Conservation (phyloP, 345 rosid genomes). For the Heritiera fomes region DNA sequence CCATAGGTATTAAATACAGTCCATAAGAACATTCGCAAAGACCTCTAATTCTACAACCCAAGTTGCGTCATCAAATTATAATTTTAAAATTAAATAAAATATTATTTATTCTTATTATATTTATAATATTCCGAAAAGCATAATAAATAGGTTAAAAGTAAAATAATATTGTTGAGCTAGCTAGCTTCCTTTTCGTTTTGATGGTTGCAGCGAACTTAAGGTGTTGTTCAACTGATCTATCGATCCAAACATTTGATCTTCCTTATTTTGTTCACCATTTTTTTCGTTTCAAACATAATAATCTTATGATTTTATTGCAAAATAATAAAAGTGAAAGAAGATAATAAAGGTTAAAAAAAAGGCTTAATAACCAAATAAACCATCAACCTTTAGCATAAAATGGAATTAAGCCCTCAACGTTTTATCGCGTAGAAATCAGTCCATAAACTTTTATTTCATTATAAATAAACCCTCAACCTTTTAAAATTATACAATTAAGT, state of each 20-base stretch:
- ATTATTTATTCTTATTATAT: neutral
- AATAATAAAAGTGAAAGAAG: no score
- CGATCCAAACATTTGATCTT: slow-evolving; percentile 20
- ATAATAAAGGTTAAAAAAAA: no score
- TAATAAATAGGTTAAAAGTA: neutral
- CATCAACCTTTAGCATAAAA: no score
- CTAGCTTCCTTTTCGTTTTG: slow-evolving; percentile 30
- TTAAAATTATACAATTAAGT: no score
- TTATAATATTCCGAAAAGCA: neutral
- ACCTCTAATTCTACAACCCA: neutral
- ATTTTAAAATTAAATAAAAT: neutral
- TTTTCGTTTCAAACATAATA: neutral
- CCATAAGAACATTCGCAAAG: slow-evolving; percentile 8
- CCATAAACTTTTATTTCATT: no score
- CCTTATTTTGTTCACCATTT: neutral
- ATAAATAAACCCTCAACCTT: no score
- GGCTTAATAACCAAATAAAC: no score
- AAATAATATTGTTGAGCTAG: neutral
- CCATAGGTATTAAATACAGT: neutral
- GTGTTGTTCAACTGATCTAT: slow-evolving; percentile 60
- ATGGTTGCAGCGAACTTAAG: slow-evolving; percentile 54
- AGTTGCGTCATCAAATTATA: neutral
- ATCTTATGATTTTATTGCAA: neutral
- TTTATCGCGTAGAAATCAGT: no score
- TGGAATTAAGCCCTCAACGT: no score